Evolutionary conservation across 306 rosid genomes (phyloP).

Genomic region (Acacia melanoxylon): DNA sequence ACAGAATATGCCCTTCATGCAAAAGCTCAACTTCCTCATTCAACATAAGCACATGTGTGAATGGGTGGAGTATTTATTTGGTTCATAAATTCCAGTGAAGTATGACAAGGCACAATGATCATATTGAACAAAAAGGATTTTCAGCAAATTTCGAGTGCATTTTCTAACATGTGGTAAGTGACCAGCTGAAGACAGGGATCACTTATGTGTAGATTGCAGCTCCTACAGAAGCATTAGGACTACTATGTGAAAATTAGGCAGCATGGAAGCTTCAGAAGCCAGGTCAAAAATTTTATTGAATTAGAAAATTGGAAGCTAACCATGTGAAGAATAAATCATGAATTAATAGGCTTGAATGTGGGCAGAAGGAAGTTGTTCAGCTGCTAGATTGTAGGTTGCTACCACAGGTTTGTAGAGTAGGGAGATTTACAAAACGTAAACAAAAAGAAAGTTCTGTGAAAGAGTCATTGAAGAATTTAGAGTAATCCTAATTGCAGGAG

Average conservation of each 20-base stretch:
- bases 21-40: not conserved
- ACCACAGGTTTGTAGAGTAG: not conserved
- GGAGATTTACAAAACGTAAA: not conserved
- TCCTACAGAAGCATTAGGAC: conserved; percentile 9
- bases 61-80: not conserved
- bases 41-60: not conserved
- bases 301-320: not conserved
- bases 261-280: not conserved
- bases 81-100: not conserved
- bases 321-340: not conserved
- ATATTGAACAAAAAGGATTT: conserved; percentile 8
- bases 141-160: not conserved
- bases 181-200: conserved; percentile 20
- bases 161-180: conserved; percentile 5
- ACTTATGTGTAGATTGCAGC: not conserved
- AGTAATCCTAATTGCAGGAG: not conserved
- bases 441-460: not conserved
- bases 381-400: not conserved
- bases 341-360: not conserved
- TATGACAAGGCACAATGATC: conserved; percentile 21
- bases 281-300: not conserved
- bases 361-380: not conserved
- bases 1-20: not conserved
- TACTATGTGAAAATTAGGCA: not conserved
- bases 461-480: not conserved